Conservation (phyloP, 805 yeast genomes). For the Ogataea kodamae region DNA sequence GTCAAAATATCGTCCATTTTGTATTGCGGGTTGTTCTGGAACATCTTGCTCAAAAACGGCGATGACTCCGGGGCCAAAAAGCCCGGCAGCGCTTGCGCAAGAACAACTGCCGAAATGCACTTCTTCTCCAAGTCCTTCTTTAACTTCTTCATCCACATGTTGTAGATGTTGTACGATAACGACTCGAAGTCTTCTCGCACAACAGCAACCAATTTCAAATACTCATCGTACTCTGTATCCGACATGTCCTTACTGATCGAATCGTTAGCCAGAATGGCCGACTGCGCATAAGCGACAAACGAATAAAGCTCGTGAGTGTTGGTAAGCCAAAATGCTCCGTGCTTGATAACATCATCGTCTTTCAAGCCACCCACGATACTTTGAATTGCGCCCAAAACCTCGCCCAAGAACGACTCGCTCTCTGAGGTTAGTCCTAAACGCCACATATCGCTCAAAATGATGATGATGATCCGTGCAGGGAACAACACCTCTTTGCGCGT, state of each 20-base stretch:
- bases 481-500: slow-evolving; percentile 88
- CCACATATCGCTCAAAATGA: slow-evolving; percentile 97
- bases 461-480: slow-evolving; percentile 93
- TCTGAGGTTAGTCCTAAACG: slow-evolving; percentile 89
- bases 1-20: slow-evolving; percentile 94
- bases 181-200: slow-evolving; percentile 94
- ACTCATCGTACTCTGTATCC: slow-evolving; percentile 85
- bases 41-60: slow-evolving; percentile 80
- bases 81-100: slow-evolving; percentile 94
- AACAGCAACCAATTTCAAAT: slow-evolving; percentile 81
- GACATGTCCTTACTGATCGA: slow-evolving; percentile 79
- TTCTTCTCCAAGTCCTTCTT: slow-evolving; percentile 87
- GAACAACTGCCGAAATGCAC: slow-evolving; percentile 90
- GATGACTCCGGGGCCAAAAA: slow-evolving; percentile 81
- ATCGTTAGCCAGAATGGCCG: slow-evolving; percentile 83
- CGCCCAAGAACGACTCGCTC: slow-evolving; percentile 86
- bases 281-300: slow-evolving; percentile 90
- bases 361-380: slow-evolving; percentile 71
- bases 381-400: slow-evolving; percentile 83
- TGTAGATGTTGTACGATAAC: slow-evolving; percentile 87
- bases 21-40: slow-evolving; percentile 65
- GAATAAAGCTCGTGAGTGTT: slow-evolving; percentile 94
- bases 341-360: slow-evolving; percentile 83
- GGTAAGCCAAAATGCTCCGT: slow-evolving; percentile 97
- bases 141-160: slow-evolving; percentile 95